These are phyloP conservation scores for Penicillium cosmopolitanum DNA, from an alignment of 495 filamentous ascomycete species.

Conservation along the genomic window DNA sequence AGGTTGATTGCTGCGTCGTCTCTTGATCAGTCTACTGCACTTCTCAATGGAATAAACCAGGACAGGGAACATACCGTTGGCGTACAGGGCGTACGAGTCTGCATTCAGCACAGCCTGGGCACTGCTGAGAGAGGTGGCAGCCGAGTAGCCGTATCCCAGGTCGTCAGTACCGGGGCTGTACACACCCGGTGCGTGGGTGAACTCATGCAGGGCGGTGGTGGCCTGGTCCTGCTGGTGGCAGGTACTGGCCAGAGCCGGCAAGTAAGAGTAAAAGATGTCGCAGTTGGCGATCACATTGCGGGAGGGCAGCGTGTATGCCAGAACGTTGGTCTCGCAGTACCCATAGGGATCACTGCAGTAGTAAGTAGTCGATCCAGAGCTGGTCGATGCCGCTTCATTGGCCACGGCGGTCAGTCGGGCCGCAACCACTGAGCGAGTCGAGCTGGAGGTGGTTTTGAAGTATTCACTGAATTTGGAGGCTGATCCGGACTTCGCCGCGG, in stretches of 20 bases:
- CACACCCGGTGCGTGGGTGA: conserved; percentile 62
- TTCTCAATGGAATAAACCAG: not conserved
- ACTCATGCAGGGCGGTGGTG: conserved; percentile 64
- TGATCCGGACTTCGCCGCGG: conserved; percentile 52
- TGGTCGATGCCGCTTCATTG: conserved; percentile 49
- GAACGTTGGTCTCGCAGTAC: conserved; percentile 53
- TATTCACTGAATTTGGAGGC: conserved; percentile 59
- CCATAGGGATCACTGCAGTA: conserved; percentile 56
- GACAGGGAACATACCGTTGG: conserved; percentile 49
- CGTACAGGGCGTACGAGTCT: conserved; percentile 65
- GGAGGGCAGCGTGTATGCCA: conserved; percentile 61
- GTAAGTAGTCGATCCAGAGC: conserved; percentile 46
- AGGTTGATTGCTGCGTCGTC: conserved; percentile 27
- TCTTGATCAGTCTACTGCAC: conserved; percentile 11
- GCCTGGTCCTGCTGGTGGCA: conserved; percentile 65
- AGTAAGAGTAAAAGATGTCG: conserved; percentile 54
- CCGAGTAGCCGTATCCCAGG: conserved; percentile 60
- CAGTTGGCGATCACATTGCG: conserved; percentile 59
- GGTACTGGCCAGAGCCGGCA: conserved; percentile 43
- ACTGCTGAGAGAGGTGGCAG: conserved; percentile 44
- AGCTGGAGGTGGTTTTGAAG: conserved; percentile 59
- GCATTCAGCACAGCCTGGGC: conserved; percentile 59
- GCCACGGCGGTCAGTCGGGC: conserved; percentile 54
- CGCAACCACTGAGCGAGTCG: conserved; percentile 52
- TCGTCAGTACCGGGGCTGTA: conserved; percentile 60